Evolutionary conservation across 1,284 basidiomycete genomes (phyloP).

Genomic region (Rhizopogon parksii): DNA sequence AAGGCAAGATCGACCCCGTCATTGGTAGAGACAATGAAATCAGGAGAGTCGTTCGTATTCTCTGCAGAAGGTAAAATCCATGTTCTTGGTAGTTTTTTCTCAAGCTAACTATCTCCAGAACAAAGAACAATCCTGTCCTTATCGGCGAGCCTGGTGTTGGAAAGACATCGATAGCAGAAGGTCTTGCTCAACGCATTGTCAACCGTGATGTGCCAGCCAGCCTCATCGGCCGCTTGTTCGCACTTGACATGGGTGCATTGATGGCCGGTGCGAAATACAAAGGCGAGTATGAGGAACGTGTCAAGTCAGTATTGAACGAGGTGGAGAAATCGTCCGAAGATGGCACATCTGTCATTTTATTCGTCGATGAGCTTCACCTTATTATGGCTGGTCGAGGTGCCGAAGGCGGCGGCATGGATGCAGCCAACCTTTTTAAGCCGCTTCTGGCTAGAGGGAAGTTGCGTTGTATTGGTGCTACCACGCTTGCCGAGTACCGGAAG

Average conservation of each 20-base stretch:
- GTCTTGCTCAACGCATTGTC: constrained; percentile 92
- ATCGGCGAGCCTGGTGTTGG: constrained; percentile 94
- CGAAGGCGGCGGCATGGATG: constrained; percentile 77
- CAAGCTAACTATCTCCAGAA: constrained; percentile 38
- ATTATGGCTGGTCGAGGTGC: constrained; percentile 82
- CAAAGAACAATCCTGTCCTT: constrained; percentile 89
- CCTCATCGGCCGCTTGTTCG: constrained; percentile 78
- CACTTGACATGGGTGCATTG: constrained; percentile 89
- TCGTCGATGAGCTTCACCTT: constrained; percentile 92
- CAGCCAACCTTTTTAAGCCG: constrained; percentile 87
- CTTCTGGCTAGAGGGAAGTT: constrained; percentile 87
- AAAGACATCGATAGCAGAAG: constrained; percentile 92
- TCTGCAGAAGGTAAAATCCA: constrained; percentile 58
- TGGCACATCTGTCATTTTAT: constrained; percentile 83
- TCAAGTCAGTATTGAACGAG: constrained; percentile 90
- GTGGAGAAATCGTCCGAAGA: constrained; percentile 88
- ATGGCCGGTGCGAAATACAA: constrained; percentile 97
- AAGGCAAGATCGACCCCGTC: constrained; percentile 91
- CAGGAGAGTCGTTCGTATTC: constrained; percentile 59
- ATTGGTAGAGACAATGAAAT: constrained; percentile 91
- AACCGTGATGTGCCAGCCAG: constrained; percentile 92
- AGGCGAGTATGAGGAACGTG: constrained; percentile 96
- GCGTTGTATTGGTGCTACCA: constrained; percentile 89
- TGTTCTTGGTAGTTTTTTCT: background rate
- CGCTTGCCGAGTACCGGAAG: constrained; percentile 88